phyloP scores from a whole-genome alignment of 169 alveolate genomes.

The Plasmodium reichenowi region DNA sequence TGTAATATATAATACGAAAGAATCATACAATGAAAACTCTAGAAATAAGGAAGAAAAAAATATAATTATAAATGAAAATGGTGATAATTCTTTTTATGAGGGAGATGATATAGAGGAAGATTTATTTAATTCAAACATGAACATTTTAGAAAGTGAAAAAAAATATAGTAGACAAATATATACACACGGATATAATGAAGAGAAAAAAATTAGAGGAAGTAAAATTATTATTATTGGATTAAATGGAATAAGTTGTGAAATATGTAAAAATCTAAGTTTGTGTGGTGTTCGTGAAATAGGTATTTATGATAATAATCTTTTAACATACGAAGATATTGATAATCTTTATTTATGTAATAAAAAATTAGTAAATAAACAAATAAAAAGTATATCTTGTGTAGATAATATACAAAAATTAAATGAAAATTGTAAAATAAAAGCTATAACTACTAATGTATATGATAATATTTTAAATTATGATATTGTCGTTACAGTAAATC shows the following conservation, averaged over 20 bases:
- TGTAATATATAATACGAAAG: background rate
- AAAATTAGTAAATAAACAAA: conserved; percentile 46
- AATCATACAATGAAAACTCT: background rate
- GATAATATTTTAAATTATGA: conserved; percentile 28
- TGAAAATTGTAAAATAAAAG: conserved; percentile 62
- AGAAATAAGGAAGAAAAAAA: background rate
- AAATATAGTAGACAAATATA: conserved; percentile 98
- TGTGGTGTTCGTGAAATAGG: conserved; percentile 70
- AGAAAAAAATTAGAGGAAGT: conserved; percentile 94
- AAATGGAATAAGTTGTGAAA: conserved; percentile 93
- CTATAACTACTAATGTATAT: conserved; percentile 20
- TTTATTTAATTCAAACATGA: background rate
- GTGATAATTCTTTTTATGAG: background rate
- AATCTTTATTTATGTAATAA: conserved; percentile 55
- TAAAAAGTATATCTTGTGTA: conserved; percentile 53
- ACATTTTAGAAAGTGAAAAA: conserved; percentile 52
- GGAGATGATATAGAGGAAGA: conserved; percentile 4
- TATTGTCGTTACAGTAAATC: conserved; percentile 45
- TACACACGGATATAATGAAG: conserved; percentile 97
- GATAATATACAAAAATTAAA: conserved; percentile 32
- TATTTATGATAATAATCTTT: conserved; percentile 56
- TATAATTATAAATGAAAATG: background rate
- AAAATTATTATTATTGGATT: conserved; percentile 96
- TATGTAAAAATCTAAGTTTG: conserved; percentile 67
- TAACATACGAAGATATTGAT: conserved; percentile 44